Base-by-base conservation (phyloP, 495 filamentous ascomycete species). In the Xylaria acuta region DNA sequence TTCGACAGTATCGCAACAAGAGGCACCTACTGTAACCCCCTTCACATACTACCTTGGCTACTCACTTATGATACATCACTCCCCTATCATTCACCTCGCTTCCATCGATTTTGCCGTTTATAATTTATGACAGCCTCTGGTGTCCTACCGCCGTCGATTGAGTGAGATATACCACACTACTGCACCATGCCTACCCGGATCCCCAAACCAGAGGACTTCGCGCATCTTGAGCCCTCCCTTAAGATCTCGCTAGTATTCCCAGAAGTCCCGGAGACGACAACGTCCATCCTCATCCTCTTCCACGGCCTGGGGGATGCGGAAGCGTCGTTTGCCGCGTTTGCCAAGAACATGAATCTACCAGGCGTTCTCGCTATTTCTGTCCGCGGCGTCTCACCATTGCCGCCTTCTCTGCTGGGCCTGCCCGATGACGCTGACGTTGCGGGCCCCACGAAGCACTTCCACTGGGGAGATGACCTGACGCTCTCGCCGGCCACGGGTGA, bases 401-500 rank as follows among this genome's bases (percentile, higher is more conserved):
- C 95, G 8, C 88, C 94, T 64, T 85, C 91, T 36, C 82, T 95
- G 0, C 85, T 88, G 16, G 93, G 93, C 6, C 47, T 79, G 4
- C 36, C 74, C 6, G 53, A 71, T 0, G 77, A 72, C 8, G 47
- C 69, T 0, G 77, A 70, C 43, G 22, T 54, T 36, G 27, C 68
- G 5, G 65, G 63, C 0, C 72, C 71, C 32, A 67, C 71, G 18
- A 65, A 60, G 0, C 74, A 83, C 30, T 98, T 90, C 78, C 94
- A 98, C 82, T 98, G 95, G 95, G 94, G 94, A 64, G 93, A 98
- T 79, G 95, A 99, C 77, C 80, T 99, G 41, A 76, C 86, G 3
- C 89, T 97, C 62, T 89, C 92, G 64, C 73, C 82, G 6, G 74
- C 81, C 2, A 87, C 85, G 3, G 92, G 91, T 1, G 87, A 85